Conservation (phyloP, 257 asterid species). For the Solanum lignicaule region DNA sequence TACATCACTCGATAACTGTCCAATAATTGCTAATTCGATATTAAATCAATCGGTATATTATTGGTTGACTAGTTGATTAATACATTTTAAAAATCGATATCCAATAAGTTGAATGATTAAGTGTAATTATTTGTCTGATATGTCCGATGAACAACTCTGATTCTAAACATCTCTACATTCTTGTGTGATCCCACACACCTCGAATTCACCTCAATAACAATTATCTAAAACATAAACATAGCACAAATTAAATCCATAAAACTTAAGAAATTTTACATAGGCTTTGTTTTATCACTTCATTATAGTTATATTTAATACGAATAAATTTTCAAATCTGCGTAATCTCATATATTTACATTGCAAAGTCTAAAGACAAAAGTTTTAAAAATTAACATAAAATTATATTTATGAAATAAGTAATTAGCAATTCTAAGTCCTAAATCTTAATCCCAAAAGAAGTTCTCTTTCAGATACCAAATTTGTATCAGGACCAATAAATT, state of each 20-base stretch:
- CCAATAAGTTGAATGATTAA: neutral
- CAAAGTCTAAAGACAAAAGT: neutral
- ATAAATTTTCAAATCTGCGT: neutral
- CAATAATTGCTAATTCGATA: too few relatives aligned
- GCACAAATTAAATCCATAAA: neutral
- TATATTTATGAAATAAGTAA: too few relatives aligned
- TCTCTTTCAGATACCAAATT: neutral
- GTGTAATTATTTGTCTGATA: too few relatives aligned
- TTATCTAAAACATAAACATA: neutral
- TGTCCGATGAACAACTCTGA: rapidly evolving
- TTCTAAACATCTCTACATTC: neutral
- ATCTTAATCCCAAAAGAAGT: neutral
- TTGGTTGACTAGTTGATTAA: too few relatives aligned
- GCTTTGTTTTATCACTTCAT: neutral
- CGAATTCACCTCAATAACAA: neutral
- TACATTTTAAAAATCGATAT: neutral
- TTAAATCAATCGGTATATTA: too few relatives aligned
- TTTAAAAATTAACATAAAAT: too few relatives aligned
- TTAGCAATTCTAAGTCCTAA: neutral
- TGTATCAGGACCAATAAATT: neutral
- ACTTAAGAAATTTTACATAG: neutral
- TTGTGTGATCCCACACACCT: neutral
- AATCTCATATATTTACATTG: neutral
- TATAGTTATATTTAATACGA: neutral
- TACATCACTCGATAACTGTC: too few relatives aligned